Conservation (phyloP, 495 filamentous ascomycete species). For the Penicillium angulare region DNA sequence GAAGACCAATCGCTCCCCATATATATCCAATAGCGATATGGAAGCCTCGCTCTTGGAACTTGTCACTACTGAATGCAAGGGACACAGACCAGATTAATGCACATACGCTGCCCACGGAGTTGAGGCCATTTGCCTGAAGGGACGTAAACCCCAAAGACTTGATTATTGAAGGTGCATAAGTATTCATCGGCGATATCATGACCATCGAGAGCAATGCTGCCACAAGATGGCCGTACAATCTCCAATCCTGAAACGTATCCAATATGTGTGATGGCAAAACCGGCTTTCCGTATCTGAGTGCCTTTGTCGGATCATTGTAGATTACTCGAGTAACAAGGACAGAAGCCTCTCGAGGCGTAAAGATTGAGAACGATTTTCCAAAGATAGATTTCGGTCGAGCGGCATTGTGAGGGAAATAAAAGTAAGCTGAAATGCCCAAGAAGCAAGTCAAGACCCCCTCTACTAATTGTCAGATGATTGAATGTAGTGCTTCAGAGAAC, state of each 20-base stretch:
- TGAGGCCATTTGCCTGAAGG: constrained; percentile 3
- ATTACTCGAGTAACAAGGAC: constrained; percentile 1
- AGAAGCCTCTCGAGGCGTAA: neutral
- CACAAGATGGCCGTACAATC: constrained; percentile 5
- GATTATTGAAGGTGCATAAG: constrained; percentile 2
- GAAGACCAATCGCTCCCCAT: constrained; percentile 1
- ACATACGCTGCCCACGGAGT: constrained; percentile 3
- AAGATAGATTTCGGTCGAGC: neutral
- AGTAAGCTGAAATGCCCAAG: neutral
- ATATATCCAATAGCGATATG: constrained; percentile 2
- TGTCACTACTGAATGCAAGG: constrained; percentile 3
- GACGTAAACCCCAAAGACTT: constrained; percentile 1
- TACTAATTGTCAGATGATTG: neutral
- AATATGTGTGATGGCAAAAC: neutral
- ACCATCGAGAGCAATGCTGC: constrained; percentile 2
- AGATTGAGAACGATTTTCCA: neutral
- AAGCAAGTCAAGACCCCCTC: constrained; percentile 1
- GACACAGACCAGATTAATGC: constrained; percentile 7
- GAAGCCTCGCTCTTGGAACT: constrained; percentile 1
- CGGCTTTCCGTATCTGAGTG: constrained; percentile 1
- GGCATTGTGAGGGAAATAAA: constrained; percentile 5
- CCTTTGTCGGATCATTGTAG: constrained; percentile 2
- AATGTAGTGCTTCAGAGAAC: neutral
- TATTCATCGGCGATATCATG: constrained; percentile 6
- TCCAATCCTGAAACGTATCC: constrained; percentile 2